Evolutionary conservation across 2,329 filamentous ascomycete genomes (phyloP).

Genomic region (Apiospora rasikravindrae): DNA sequence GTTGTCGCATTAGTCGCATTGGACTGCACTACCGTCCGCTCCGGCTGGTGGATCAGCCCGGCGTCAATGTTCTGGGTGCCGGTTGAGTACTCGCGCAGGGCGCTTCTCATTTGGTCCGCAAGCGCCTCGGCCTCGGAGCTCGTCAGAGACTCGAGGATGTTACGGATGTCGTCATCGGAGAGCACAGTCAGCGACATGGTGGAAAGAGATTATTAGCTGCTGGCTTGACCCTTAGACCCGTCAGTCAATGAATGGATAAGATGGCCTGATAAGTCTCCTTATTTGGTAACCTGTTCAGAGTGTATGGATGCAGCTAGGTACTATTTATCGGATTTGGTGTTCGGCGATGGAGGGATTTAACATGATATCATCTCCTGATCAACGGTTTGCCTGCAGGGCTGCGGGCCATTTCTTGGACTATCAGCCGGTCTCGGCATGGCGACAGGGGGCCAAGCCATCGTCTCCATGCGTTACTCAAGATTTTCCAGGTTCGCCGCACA

Average conservation of each 20-base stretch:
- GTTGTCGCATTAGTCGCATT: slow-evolving; percentile 60
- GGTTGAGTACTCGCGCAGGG: slow-evolving; percentile 67
- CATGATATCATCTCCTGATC: slow-evolving; percentile 13
- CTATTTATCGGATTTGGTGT: background rate
- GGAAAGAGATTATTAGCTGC: background rate
- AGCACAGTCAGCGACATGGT: slow-evolving; percentile 64
- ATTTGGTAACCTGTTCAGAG: background rate
- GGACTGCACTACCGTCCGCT: slow-evolving; percentile 55
- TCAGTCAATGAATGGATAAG: background rate
- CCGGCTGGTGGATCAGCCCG: slow-evolving; percentile 58
- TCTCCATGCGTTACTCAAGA: background rate
- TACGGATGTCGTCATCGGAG: slow-evolving; percentile 60
- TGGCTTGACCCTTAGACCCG: background rate
- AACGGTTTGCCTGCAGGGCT: background rate
- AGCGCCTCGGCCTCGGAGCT: slow-evolving; percentile 59
- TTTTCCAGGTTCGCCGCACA: background rate
- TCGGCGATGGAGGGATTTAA: background rate
- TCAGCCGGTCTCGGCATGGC: background rate
- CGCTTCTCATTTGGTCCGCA: slow-evolving; percentile 51
- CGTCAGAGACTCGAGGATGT: slow-evolving; percentile 59
- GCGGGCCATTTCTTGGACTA: background rate
- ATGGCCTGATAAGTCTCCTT: background rate
- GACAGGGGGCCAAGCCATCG: background rate
- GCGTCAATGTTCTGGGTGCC: slow-evolving; percentile 51
- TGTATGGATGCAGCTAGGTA: background rate